Evolutionary conservation across 208 protist species (phyloP), one percentile per base, ranked within the genome.

Genomic region (Trypanosomatidae sp.): DNA sequence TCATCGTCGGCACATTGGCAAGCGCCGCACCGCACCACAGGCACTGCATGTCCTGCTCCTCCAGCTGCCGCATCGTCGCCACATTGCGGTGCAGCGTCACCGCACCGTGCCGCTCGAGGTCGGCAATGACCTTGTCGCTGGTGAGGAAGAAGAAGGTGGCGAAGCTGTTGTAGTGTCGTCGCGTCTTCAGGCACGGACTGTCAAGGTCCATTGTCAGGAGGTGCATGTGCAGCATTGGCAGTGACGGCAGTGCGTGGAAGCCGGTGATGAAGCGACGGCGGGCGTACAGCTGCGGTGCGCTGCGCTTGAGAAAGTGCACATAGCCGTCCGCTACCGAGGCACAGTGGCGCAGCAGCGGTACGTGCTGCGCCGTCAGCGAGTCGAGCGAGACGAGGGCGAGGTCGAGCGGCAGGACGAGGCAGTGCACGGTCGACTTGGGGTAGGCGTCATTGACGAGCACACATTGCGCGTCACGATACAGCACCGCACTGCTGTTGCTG

Each of bases 91-190:
- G 88, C 16, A 88, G 40, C 6, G 77, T 88, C 8, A 93, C 50
- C 20, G 57, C 48, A n/a, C 61, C 64, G 48, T 86, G 61, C 2
- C 52, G 53, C 45, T 66, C 48, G 28, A 93, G 32, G 53, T 93
- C 77, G 7, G 50, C 64, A 20, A 90, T 5, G 15, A 89, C 61
- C n/a, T 64, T 47, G 2, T 67, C 58, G 6, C 50, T 52, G 5
- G 80, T 66, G 21, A 93, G 67, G 56, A 93, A 93, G 42, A 93
- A 93, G 24, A 65, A 70, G 4, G 85, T 93, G 24, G 80, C 71
- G 33, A 93, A 93, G 58, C 65, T 87, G 66, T 93, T 93, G 67
- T 93, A 93, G 61, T 93, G 85, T 56, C 83, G 82, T 53, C 81
- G 83, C 23, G 44, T 77, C 57, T 89, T 89, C 19, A 93, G 35